Base-by-base conservation (phyloP, 2,329 filamentous ascomycete species). In the Colletotrichum tropicicola region DNA sequence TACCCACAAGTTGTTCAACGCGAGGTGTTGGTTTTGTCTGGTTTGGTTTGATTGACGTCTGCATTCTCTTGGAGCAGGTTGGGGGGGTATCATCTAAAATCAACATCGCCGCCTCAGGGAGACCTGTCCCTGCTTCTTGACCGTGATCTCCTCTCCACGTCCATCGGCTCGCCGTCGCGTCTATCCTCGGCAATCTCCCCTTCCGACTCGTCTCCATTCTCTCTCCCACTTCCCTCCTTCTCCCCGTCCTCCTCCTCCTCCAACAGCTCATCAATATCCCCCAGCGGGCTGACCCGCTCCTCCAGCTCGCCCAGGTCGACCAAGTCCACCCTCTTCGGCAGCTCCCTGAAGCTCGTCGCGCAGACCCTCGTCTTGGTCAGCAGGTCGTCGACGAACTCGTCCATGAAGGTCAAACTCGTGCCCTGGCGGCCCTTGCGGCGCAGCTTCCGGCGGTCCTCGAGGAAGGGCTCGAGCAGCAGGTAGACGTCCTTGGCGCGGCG, bases 381-480 rank as follows among this genome's bases (percentile, higher is more conserved):
- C 69, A 99, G 79, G 67, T 98, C 94, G 76, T 99, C 96, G 59
- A 98, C 89, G 76, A 99, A 98, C 71, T 95, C 91, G 77, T 99
- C 96, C 78, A 99, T 84, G 73, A 87, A 91, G 3, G 93, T 96
- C 70, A 99, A 77, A 12, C 82, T 84, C 68, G 92, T 94, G 2
- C 92, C 92, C 27, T 89, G 87, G 68, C 93, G 88, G 13, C 89
- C 91, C 70, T 92, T 87, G 65, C 93, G 83, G 77, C 92, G 89
- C 77, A 99, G 75, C 80, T 98, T 99, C 70, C 96, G 84, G 69
- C 87, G 86, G 75, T 99, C 96, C 66, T 88, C 87, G 53, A 99
- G 81, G 61, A 92, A 89, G 27, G 93, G 93, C 81, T 99, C 96
- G 44, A 99, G 82, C 15, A 88, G 87, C 61, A 79, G 80, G 77